phyloP scores from a whole-genome alignment of 257 asterid species.

The Nicotiana attenuata region DNA sequence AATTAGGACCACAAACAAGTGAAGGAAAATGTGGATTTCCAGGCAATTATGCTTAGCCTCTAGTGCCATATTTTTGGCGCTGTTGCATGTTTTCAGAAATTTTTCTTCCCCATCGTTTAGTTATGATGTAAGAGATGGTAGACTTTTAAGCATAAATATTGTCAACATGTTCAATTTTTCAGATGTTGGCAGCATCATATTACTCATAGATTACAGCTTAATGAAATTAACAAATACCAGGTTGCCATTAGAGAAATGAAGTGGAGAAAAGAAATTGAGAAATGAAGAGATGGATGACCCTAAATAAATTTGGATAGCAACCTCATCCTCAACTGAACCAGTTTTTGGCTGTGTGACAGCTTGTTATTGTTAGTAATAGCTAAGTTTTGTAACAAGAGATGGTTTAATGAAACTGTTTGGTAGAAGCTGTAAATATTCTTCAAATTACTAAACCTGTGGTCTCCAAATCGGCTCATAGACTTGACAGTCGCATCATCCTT shows the following conservation, averaged over 20 bases:
- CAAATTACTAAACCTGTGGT: conserved; percentile 47
- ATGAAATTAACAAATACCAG: not conserved
- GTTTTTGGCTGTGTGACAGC: not conserved
- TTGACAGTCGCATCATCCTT: conserved; percentile 85
- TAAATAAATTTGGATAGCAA: not conserved
- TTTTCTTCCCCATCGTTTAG: not conserved
- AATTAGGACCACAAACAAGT: not conserved
- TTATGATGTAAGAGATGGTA: not conserved
- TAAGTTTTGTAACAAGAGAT: conserved; percentile 2
- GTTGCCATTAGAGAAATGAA: not conserved
- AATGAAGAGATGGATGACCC: conserved; percentile 1
- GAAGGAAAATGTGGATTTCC: not conserved
- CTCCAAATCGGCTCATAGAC: conserved; percentile 94
- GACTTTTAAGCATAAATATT: not conserved
- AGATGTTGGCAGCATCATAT: not conserved
- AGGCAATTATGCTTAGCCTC: not conserved
- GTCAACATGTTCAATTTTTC: not conserved
- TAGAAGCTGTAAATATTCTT: not conserved
- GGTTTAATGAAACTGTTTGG: not conserved
- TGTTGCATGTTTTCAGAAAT: not conserved
- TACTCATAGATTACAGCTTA: not conserved
- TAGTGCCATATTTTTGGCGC: not conserved
- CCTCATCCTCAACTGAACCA: not conserved
- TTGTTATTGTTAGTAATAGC: not conserved
- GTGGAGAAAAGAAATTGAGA: not conserved